Percentiles rank a stretch among this genome's conserved stretches.
phyloP scores from a whole-genome alignment of 164 flowering plant species.

The Chimonanthus praecox region DNA sequence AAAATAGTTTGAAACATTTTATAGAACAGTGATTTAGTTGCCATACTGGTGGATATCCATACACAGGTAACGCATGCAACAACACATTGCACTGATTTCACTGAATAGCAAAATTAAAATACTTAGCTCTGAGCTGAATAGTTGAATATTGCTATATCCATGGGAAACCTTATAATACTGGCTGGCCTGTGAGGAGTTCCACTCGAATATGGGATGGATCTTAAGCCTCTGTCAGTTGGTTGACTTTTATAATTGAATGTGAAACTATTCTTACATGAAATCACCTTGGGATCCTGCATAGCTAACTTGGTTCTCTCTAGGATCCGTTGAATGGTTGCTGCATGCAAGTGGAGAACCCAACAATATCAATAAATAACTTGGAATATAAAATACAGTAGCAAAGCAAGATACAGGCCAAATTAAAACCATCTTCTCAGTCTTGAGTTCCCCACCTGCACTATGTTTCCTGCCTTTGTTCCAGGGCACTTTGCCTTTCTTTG shows the following conservation, averaged over 20 bases:
- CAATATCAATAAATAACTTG: neutral
- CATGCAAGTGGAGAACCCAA: slow-evolving; percentile 13
- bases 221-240: neutral
- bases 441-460: slow-evolving; percentile 55
- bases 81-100: neutral
- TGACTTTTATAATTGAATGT: slow-evolving; percentile 8
- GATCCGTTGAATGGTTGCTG: slow-evolving; percentile 78
- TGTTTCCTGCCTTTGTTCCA: slow-evolving; percentile 99
- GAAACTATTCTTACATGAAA: slow-evolving; percentile 35
- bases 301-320: slow-evolving; percentile 29
- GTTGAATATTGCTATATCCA: neutral
- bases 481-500: slow-evolving; percentile 83
- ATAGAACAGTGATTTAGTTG: neutral
- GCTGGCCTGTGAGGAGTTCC: neutral
- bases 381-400: neutral
- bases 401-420: neutral
- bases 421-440: neutral
- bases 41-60: neutral
- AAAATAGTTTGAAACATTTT: neutral
- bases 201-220: no score
- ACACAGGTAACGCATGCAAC: neutral
- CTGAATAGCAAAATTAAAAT: neutral
- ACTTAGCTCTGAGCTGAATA: neutral
- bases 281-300: slow-evolving; percentile 41
- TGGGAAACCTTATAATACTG: neutral